Base-by-base conservation (phyloP, 257 asterid species). In the Solanum corneliomulleri region DNA sequence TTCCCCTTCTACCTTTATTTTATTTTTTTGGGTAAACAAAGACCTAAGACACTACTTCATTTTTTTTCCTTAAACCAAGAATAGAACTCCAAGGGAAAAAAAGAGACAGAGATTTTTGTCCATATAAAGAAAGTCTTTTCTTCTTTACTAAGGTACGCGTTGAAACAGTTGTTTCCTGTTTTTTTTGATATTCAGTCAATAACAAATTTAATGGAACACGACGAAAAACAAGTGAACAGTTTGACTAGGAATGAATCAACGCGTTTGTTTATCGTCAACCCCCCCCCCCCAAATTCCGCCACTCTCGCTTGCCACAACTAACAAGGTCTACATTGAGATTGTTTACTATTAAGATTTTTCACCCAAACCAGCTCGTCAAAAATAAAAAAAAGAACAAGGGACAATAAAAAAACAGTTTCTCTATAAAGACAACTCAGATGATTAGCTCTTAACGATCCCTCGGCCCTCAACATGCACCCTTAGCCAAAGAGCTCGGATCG, bases 151-250 rank as follows among this genome's bases (percentile, higher is more conserved):
- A 86, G 62, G 75, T 76, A 86, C 12, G 60, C 29, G 1, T 87
- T 44, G 80, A 82, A 87, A 64, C 16, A 15, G 15, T 68, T 29
- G 29, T 76, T 87, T 56, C 81, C 11, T 29, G 85, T 42, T 60
- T 68, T 72, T 33, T 31, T 71, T 74, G 74, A 5, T 68, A 41
- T 83, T 58, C 85, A 71, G 80, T 87, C 87, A 78, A 87, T 58
- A 74, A 88, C 85, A 74, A 84, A 87, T 58, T 33, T 58, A 88
- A 88, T 56, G 70, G 42, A 84, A 88, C 89, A 7, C n/a, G 42
- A 52, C 7, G 11, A 71, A 84, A 83, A 72, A 71, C 11, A 74
- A 74, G 70, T 84, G 45, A 84, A 88, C 89, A 84, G 27, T 83
- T 87, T n/a, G 39, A 11, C 29, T 8, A 35, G 29, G 5, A 82